phyloP scores from a whole-genome alignment of 805 yeast genomes.

The Pichia eremophila region DNA sequence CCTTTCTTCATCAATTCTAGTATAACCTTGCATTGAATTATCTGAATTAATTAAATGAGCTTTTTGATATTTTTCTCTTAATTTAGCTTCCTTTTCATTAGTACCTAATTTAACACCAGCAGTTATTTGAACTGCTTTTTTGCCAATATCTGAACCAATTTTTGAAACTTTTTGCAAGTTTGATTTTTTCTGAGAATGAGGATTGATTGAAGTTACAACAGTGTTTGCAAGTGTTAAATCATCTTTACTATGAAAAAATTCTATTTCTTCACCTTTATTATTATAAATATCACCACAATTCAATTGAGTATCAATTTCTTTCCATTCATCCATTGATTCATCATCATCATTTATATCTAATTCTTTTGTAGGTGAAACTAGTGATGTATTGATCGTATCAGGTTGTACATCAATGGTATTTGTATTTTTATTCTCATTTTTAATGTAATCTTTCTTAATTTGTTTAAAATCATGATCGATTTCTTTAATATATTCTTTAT shows the following conservation, averaged over 20 bases:
- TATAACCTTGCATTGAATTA: slow-evolving; percentile 61
- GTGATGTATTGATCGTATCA: neutral
- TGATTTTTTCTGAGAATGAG: neutral
- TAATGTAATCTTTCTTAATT: slow-evolving; percentile 3
- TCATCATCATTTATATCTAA: slow-evolving; percentile 12
- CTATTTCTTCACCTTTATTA: slow-evolving; percentile 60
- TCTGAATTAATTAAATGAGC: slow-evolving; percentile 29
- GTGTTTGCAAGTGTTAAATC: slow-evolving; percentile 8
- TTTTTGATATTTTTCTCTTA: slow-evolving; percentile 12
- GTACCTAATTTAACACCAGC: slow-evolving; percentile 7
- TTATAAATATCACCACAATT: slow-evolving; percentile 64
- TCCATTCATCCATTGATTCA: slow-evolving; percentile 58
- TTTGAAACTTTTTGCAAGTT: slow-evolving; percentile 3
- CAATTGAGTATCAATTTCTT: slow-evolving; percentile 76
- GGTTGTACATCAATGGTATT: neutral
- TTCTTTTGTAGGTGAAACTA: neutral
- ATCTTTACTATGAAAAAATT: slow-evolving; percentile 27
- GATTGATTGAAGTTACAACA: neutral
- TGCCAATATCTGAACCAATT: slow-evolving; percentile 6
- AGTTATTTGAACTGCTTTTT: slow-evolving; percentile 2
- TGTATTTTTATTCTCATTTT: neutral
- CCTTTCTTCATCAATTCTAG: slow-evolving; percentile 78
- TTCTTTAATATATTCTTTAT: slow-evolving; percentile 14
- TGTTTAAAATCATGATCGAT: slow-evolving; percentile 13
- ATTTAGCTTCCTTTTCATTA: slow-evolving; percentile 4